phyloP scores from a whole-genome alignment of 805 yeast genomes.

The Barnettozyma wickerhamii region DNA sequence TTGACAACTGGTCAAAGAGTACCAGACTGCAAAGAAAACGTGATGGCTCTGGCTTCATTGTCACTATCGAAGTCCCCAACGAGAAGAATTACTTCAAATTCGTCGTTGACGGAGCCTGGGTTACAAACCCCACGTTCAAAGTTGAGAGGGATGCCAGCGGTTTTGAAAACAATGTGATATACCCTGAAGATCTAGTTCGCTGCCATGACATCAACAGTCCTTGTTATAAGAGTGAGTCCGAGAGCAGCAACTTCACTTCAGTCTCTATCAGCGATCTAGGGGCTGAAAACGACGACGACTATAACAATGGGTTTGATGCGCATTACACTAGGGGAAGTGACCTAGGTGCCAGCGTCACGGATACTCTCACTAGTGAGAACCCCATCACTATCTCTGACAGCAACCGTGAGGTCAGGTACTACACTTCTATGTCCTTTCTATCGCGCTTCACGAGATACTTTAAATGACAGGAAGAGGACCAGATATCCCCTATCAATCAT shows the following conservation, averaged over 20 bases:
- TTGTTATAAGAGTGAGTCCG: constrained; percentile 19
- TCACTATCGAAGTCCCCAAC: constrained; percentile 39
- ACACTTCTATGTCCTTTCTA: constrained; percentile 22
- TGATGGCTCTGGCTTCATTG: constrained; percentile 35
- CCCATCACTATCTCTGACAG: constrained; percentile 5
- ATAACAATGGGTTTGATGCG: too few relatives aligned
- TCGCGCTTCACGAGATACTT: constrained; percentile 23
- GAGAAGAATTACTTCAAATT: constrained; percentile 45
- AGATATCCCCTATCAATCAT: too few relatives aligned
- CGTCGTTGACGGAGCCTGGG: constrained; percentile 58
- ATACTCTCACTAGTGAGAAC: constrained; percentile 13
- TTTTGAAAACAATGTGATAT: constrained; percentile 47
- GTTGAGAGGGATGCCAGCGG: constrained; percentile 40
- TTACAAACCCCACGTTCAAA: constrained; percentile 34
- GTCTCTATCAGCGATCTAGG: constrained; percentile 21
- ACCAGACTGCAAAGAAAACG: constrained; percentile 36
- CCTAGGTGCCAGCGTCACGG: constrained; percentile 18
- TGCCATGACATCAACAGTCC: constrained; percentile 1
- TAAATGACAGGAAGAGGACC: too few relatives aligned
- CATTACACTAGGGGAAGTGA: constrained; percentile 17
- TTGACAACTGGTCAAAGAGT: constrained; percentile 52
- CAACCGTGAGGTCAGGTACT: constrained; percentile 19
- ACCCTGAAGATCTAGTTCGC: constrained; percentile 26
- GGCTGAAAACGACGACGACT: constrained; percentile 4
- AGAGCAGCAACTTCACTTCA: constrained; percentile 22